These are phyloP conservation scores for Camellia oleifera DNA, from an alignment of 179 eudicot species.

Conservation along the genomic window DNA sequence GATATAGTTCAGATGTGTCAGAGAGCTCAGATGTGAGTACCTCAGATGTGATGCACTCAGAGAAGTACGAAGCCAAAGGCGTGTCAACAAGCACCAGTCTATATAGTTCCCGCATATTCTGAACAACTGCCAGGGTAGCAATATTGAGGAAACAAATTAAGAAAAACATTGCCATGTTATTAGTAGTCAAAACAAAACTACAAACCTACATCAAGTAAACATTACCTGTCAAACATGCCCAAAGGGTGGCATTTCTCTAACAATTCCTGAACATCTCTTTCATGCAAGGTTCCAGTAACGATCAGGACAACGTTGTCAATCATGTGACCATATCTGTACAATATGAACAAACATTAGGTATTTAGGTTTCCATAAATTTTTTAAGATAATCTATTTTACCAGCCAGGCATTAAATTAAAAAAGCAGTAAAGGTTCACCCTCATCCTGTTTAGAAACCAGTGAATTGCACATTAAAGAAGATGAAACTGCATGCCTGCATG, in stretches of 20 bases:
- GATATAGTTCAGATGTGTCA: too few species aligned
- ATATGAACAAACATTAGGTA: conserved; percentile 9
- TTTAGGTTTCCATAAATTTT: conserved; percentile 6
- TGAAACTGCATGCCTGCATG: background rate
- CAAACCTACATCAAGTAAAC: conserved; percentile 10
- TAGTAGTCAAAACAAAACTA: conserved; percentile 4
- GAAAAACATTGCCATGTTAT: conserved; percentile 10
- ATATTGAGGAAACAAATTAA: conserved; percentile 51
- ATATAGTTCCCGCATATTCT: conserved; percentile 95
- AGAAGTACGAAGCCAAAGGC: too few species aligned
- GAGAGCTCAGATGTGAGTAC: too few species aligned
- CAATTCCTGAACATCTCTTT: conserved; percentile 96
- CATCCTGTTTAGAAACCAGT: background rate
- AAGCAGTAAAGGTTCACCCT: background rate
- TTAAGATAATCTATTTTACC: background rate
- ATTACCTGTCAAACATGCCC: conserved; percentile 99
- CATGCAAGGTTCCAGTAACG: conserved; percentile 98
- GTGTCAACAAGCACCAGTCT: conserved; percentile 89
- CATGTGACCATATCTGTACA: conserved; percentile 92
- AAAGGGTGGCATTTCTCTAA: conserved; percentile 97
- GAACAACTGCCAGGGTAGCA: conserved; percentile 96
- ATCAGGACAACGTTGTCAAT: conserved; percentile 97
- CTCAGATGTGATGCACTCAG: too few species aligned
- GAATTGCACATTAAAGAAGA: background rate
- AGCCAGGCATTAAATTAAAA: background rate